Evolutionary conservation across 106 monocot species (phyloP).

Genomic region (Vanilla planifolia): DNA sequence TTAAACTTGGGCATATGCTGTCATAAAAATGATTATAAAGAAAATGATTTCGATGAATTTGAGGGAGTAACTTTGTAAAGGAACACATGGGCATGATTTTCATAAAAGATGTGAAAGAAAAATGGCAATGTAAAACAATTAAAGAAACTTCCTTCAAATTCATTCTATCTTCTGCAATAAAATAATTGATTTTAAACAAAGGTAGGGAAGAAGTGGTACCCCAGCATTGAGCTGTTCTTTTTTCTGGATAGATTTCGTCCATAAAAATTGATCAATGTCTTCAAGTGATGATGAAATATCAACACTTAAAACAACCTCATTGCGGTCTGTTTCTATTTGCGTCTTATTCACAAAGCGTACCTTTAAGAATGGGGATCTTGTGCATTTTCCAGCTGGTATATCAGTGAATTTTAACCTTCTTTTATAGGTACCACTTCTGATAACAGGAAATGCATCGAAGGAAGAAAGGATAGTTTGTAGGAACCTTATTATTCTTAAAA

Average conservation of each 20-base stretch:
- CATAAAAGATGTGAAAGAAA: not conserved
- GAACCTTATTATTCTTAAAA: constrained; percentile 12
- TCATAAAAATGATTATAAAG: not conserved
- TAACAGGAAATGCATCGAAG: constrained; percentile 20
- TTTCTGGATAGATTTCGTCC: constrained; percentile 10
- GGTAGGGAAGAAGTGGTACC: constrained; percentile 1
- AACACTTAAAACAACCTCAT: constrained; percentile 5
- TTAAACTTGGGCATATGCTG: too few species aligned
- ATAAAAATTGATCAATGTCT: constrained; percentile 21
- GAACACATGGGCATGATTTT: not conserved
- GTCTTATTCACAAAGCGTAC: constrained; percentile 16
- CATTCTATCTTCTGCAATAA: not conserved
- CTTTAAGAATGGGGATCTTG: constrained; percentile 18
- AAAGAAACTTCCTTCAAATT: not conserved
- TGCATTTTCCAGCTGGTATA: constrained; percentile 12
- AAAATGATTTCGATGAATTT: not conserved
- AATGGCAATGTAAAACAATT: not conserved
- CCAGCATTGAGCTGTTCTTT: not conserved
- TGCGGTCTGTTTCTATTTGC: constrained; percentile 4
- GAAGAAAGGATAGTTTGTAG: constrained; percentile 19
- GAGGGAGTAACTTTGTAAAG: not conserved
- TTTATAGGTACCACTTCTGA: constrained; percentile 10
- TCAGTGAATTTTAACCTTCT: not conserved
- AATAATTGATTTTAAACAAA: not conserved
- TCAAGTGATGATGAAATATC: constrained; percentile 24